Conservation (phyloP, 495 filamentous ascomycete genomes). For the Lasiosphaeria ovina region DNA sequence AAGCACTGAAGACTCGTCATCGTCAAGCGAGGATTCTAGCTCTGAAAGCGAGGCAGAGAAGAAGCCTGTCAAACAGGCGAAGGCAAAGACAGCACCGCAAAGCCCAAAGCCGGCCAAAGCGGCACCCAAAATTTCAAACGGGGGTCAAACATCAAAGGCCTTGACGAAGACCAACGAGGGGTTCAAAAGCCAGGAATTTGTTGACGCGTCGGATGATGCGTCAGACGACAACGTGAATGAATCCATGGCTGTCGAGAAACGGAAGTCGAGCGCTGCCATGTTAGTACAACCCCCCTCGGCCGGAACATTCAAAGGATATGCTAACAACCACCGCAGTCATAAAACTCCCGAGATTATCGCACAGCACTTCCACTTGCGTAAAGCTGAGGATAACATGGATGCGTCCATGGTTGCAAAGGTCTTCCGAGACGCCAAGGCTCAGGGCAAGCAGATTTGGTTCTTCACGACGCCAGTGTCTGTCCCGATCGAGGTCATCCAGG, state of each 20-base stretch:
- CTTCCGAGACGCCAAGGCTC: constrained; percentile 42
- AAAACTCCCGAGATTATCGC: constrained; percentile 23
- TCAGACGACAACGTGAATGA: constrained; percentile 29
- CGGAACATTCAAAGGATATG: background rate
- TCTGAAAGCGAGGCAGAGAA: background rate
- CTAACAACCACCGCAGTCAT: constrained; percentile 20
- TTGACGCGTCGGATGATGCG: constrained; percentile 15
- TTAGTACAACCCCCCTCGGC: constrained; percentile 10
- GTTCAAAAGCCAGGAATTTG: constrained; percentile 22
- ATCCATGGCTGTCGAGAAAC: constrained; percentile 26
- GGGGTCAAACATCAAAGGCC: background rate
- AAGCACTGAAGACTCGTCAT: background rate
- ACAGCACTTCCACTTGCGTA: constrained; percentile 32
- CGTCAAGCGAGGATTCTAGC: background rate
- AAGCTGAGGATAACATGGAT: constrained; percentile 31
- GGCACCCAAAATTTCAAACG: background rate
- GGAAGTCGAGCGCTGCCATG: constrained; percentile 22
- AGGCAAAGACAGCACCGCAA: constrained; percentile 12
- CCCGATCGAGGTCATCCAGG: constrained; percentile 47
- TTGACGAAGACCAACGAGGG: constrained; percentile 3
- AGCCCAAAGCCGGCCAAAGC: constrained; percentile 17
- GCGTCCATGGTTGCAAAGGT: constrained; percentile 37
- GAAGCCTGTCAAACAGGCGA: constrained; percentile 7
- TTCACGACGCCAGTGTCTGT: constrained; percentile 49
- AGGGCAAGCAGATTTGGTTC: constrained; percentile 53